These are phyloP conservation scores for Talaromyces wortmannii DNA, from an alignment of 495 filamentous ascomycete species.

Conservation along the genomic window DNA sequence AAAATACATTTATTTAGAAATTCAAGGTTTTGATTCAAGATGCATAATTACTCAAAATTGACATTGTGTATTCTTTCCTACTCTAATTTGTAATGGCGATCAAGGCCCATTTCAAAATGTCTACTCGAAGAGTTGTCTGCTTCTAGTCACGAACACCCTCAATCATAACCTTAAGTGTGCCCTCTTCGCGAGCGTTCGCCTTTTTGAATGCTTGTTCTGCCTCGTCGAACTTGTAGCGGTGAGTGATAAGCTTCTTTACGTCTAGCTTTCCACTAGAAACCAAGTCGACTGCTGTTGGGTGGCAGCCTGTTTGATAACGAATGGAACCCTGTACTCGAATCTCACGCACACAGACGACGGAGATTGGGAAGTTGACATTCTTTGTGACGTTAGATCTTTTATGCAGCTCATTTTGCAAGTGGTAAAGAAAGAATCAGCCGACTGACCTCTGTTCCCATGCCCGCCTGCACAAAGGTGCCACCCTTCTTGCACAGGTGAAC, in stretches of 20 bases:
- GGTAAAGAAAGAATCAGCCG: neutral
- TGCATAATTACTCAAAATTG: neutral
- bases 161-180: slow-evolving; percentile 78
- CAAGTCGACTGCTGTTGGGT: slow-evolving; percentile 66
- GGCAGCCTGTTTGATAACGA: slow-evolving; percentile 74
- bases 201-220: slow-evolving; percentile 76
- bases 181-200: slow-evolving; percentile 68
- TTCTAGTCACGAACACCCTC: slow-evolving; percentile 37
- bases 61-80: neutral
- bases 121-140: neutral
- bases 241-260: slow-evolving; percentile 66
- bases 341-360: slow-evolving; percentile 76
- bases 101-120: neutral
- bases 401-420: neutral
- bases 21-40: neutral
- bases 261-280: slow-evolving; percentile 58
- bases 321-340: slow-evolving; percentile 75
- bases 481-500: slow-evolving; percentile 64
- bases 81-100: neutral
- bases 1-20: neutral
- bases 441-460: slow-evolving; percentile 69
- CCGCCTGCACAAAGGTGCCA: slow-evolving; percentile 80
- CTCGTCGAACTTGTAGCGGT: slow-evolving; percentile 62
- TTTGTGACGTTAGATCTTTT: neutral
- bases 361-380: slow-evolving; percentile 77